A percentile compares a stretch with the other conserved stretches of the same genome.
Conservation (phyloP, 2,329 filamentous ascomycete species). For the Penicillium janthinellum region DNA sequence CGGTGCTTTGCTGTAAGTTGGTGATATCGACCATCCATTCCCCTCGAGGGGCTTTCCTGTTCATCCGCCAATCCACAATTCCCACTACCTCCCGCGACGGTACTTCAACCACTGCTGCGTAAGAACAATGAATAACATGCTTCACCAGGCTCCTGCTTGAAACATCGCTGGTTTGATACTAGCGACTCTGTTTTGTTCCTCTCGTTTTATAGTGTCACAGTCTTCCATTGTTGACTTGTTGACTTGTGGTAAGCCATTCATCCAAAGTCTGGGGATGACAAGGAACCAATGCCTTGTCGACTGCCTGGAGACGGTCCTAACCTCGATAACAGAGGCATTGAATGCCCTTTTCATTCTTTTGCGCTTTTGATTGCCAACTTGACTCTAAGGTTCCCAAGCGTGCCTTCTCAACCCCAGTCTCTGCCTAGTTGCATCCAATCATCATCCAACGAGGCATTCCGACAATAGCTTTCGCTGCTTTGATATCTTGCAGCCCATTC, state of each 20-base stretch:
- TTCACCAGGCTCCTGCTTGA: constrained; percentile 19
- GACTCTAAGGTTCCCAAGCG: constrained; percentile 24
- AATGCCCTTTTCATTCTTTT: constrained; percentile 32
- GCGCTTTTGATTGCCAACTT: constrained; percentile 22
- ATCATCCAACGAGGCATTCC: neutral
- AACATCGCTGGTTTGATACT: constrained; percentile 32
- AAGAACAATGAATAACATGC: neutral
- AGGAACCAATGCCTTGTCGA: neutral
- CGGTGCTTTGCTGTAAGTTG: constrained; percentile 16
- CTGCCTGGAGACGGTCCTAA: constrained; percentile 3
- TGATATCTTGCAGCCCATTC: neutral
- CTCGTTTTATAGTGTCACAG: constrained; percentile 24
- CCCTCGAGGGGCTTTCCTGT: neutral
- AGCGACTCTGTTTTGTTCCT: constrained; percentile 19
- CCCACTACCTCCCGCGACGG: neutral
- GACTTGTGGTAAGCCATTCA: constrained; percentile 22
- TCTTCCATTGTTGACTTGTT: constrained; percentile 13
- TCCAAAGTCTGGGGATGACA: neutral
- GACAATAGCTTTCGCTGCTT: neutral
- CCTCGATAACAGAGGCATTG: constrained; percentile 33
- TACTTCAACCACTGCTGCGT: neutral
- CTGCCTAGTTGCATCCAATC: neutral
- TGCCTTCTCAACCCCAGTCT: neutral
- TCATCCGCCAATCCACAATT: neutral
- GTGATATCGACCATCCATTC: neutral